phyloP scores from a whole-genome alignment of 495 filamentous ascomycete species.

The Neurospora sp. region DNA sequence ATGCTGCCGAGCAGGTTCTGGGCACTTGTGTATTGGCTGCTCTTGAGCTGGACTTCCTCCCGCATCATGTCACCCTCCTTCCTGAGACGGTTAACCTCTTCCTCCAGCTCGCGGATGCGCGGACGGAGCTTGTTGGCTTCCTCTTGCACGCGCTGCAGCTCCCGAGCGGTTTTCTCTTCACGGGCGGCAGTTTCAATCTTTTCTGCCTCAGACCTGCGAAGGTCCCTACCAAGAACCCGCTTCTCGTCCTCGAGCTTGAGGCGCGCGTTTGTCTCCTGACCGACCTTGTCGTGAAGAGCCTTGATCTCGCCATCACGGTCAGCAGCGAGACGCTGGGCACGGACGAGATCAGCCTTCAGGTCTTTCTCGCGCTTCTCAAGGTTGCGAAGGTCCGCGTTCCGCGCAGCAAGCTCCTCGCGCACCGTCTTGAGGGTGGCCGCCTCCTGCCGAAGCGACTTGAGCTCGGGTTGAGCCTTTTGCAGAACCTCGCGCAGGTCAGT shows the following conservation, averaged over 20 bases:
- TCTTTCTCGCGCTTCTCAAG: slow-evolving; percentile 77
- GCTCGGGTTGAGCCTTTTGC: slow-evolving; percentile 78
- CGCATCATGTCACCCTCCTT: slow-evolving; percentile 55
- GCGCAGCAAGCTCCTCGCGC: slow-evolving; percentile 61
- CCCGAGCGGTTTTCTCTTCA: slow-evolving; percentile 53
- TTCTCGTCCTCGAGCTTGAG: slow-evolving; percentile 68
- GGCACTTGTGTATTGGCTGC: slow-evolving; percentile 72
- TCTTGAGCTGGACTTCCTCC: slow-evolving; percentile 77
- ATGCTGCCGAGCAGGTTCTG: slow-evolving; percentile 81
- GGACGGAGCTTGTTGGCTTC: slow-evolving; percentile 54
- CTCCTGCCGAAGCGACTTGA: slow-evolving; percentile 64
- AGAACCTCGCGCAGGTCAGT: slow-evolving; percentile 67
- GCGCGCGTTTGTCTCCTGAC: slow-evolving; percentile 61
- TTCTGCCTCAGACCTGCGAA: slow-evolving; percentile 63
- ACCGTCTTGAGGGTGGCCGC: slow-evolving; percentile 57
- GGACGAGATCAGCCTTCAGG: slow-evolving; percentile 58
- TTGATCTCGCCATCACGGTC: slow-evolving; percentile 72
- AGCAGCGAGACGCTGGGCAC: slow-evolving; percentile 54
- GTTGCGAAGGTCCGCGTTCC: slow-evolving; percentile 55
- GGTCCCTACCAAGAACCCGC: slow-evolving; percentile 58
- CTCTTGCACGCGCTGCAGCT: slow-evolving; percentile 60
- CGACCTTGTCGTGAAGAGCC: slow-evolving; percentile 61
- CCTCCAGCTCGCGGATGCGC: slow-evolving; percentile 60
- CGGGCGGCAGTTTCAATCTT: slow-evolving; percentile 65
- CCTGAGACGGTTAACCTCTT: slow-evolving; percentile 52